Evolutionary conservation across 805 yeast species (phyloP), one percentile per base, ranked within the genome.

Genomic region (Suhomyces kilbournensis): DNA sequence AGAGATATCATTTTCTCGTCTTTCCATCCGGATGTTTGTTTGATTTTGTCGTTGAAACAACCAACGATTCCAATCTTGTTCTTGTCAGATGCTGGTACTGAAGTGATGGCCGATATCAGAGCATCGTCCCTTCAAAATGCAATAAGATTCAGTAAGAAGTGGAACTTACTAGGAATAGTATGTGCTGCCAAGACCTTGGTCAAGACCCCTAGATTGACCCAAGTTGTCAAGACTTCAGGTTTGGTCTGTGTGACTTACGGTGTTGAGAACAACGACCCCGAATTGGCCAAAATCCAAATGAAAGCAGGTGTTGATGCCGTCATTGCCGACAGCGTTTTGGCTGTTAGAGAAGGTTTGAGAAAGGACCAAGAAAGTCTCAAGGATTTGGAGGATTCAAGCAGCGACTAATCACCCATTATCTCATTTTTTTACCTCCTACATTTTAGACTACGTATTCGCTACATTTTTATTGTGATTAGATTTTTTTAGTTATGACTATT

Each of bases 281-380:
- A 82, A 52, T 84, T 84, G 55, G 91, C 96, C 26, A 84, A 83
- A 59, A 74, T 88, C 52, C 97, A 93, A 69, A 86, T 93, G 86
- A 84, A 83, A 56, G 92, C 96, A 3, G 98, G 98, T 7, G 97
- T 93, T 10, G 98, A 93, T 75, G 99, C 99, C 0, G 97, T 93
- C n/a, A 93, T 93, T 70, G 97, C 90, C 3, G 98, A 93, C 69
- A 85, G 90, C 51, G 98, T 93, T 1, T 76, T 92, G 62, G 97
- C 97, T 0, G 96, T 92, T n/a, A 78, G 96, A 64, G 86, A 86
- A 60, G 97, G 89, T 7, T 76, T 92, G 55, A 80, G 78, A 53
- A 61, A 59, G 47, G 72, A 68, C 45, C 69, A 63, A 44, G 66
- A 62, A 34, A 47, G 46, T 23, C 52, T 61, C 44, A 62, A 58